Conservation (phyloP, 2,329 filamentous ascomycete genomes). For the Ophiostoma piceae region DNA sequence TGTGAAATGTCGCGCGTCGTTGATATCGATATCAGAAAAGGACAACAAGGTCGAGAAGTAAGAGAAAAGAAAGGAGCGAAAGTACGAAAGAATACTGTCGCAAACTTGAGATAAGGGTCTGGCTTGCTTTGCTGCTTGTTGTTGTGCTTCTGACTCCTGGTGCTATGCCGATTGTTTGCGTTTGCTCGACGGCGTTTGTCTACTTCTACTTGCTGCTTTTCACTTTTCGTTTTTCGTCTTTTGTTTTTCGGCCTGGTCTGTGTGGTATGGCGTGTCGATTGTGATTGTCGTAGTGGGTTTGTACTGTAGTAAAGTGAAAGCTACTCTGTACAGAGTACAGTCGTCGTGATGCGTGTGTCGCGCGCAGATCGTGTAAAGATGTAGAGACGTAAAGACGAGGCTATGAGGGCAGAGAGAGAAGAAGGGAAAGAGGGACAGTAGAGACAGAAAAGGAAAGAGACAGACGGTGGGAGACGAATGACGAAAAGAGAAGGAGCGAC, state of each 20-base stretch:
- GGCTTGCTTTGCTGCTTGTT: neutral
- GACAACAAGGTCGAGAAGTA: neutral
- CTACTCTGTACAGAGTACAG: neutral
- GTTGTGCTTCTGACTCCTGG: neutral
- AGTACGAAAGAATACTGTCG: neutral
- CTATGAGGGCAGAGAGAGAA: neutral
- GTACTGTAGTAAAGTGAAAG: neutral
- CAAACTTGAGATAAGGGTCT: constrained; percentile 9
- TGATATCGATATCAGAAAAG: neutral
- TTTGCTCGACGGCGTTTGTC: constrained; percentile 9
- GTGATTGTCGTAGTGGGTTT: constrained; percentile 6
- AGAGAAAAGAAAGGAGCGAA: neutral
- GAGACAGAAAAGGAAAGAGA: neutral
- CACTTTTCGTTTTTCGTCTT: constrained; percentile 4
- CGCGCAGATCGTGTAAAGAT: neutral
- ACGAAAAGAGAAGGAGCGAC: neutral
- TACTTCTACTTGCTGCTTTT: constrained; percentile 6
- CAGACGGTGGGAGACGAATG: neutral
- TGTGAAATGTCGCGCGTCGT: neutral
- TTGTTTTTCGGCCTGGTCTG: neutral
- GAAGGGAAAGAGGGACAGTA: neutral
- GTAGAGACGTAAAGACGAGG: neutral
- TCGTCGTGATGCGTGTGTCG: neutral
- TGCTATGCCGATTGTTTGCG: neutral
- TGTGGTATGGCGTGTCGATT: constrained; percentile 3